phyloP scores from a whole-genome alignment of 1,139 yeast genomes.

The Pichia sp. region DNA sequence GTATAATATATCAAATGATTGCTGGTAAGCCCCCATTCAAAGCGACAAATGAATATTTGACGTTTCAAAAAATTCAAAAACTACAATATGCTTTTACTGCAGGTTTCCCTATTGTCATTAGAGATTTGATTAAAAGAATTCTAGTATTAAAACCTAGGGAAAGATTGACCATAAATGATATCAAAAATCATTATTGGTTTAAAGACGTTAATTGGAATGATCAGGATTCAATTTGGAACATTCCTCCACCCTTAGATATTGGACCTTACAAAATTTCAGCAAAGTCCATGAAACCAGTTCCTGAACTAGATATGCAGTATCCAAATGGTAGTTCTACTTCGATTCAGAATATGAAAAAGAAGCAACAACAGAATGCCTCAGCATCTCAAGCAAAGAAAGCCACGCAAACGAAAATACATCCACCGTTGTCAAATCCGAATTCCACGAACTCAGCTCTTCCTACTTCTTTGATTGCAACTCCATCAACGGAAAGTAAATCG shows the following conservation, averaged over 20 bases:
- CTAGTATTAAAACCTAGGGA: conserved; percentile 56
- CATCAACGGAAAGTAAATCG: too few species aligned
- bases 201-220: conserved; percentile 57
- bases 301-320: conserved; percentile 30
- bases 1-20: conserved; percentile 86
- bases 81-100: conserved; percentile 78
- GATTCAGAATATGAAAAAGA: conserved; percentile 5
- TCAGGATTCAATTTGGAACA: conserved; percentile 58
- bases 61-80: conserved; percentile 87
- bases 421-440: too few species aligned
- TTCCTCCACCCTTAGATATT: conserved; percentile 57
- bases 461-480: too few species aligned
- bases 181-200: conserved; percentile 73
- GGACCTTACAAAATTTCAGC: conserved; percentile 65
- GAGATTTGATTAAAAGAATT: conserved; percentile 63
- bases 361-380: background rate
- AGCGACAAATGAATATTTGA: conserved; percentile 88
- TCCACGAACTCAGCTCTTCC: too few species aligned
- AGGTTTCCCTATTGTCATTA: conserved; percentile 62
- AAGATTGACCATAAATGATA: conserved; percentile 54
- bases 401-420: too few species aligned
- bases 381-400: background rate
- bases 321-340: conserved; percentile 12
- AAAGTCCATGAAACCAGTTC: conserved; percentile 48
- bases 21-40: conserved; percentile 96